A percentile compares a stretch with the other conserved stretches of the same genome.
phyloP scores from a whole-genome alignment of 768 basidiomycete genomes.

The Obba rivulosa region DNA sequence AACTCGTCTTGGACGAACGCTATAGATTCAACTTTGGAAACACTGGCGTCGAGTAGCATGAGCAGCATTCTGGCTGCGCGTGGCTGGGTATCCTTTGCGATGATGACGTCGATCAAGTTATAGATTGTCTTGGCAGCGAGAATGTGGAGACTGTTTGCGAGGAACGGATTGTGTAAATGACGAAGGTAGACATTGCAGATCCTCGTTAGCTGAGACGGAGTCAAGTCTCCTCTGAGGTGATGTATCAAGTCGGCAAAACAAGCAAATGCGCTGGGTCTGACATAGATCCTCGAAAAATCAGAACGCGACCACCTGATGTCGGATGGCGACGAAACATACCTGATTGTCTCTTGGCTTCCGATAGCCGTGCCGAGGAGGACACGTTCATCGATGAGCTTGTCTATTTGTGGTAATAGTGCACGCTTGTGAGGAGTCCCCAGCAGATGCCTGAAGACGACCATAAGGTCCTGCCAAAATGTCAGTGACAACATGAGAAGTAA shows the following conservation, averaged over 20 bases:
- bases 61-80: conserved; percentile 66
- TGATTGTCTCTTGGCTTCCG: conserved; percentile 78
- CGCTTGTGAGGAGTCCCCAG: conserved; percentile 73
- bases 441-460: conserved; percentile 90
- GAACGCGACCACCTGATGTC: neutral
- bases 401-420: conserved; percentile 75
- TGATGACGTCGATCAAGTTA: conserved; percentile 78
- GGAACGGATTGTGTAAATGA: conserved; percentile 83
- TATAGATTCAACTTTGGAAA: conserved; percentile 82
- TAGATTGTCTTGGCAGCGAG: conserved; percentile 92
- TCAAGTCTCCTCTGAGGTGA: conserved; percentile 80
- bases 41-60: conserved; percentile 74
- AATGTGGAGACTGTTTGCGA: conserved; percentile 77
- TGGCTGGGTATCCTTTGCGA: conserved; percentile 65
- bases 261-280: conserved; percentile 74
- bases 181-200: conserved; percentile 83
- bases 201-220: conserved; percentile 65
- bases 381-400: conserved; percentile 86
- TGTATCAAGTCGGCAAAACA: conserved; percentile 92
- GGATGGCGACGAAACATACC: conserved; percentile 41
- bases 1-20: conserved; percentile 56
- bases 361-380: conserved; percentile 84
- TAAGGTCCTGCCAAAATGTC: conserved; percentile 63
- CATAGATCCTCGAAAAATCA: conserved; percentile 5
- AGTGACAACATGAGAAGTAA: neutral